phyloP scores from a whole-genome alignment of 192 early-diverging fungal genomes.

The Backusella circina region DNA sequence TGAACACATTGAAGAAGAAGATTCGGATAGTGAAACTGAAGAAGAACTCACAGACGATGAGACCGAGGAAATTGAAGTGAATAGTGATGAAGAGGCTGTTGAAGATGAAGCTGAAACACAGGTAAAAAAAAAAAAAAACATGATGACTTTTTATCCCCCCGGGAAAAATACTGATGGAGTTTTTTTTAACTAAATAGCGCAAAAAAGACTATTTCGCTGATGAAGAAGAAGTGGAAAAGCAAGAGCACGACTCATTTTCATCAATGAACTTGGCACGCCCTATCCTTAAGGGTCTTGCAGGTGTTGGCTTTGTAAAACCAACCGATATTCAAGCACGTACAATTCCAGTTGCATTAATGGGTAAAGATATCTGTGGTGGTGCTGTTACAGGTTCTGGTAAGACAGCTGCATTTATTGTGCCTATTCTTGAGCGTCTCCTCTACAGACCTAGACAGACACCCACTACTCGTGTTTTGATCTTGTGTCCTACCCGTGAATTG shows the following conservation, averaged over 20 bases:
- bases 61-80: slow-evolving; percentile 36
- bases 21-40: slow-evolving; percentile 44
- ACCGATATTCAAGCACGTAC: slow-evolving; percentile 91
- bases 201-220: slow-evolving; percentile 63
- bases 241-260: slow-evolving; percentile 79
- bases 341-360: slow-evolving; percentile 93
- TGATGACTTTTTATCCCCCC: background rate
- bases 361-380: slow-evolving; percentile 96
- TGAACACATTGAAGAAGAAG: slow-evolving; percentile 35
- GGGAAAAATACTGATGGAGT: no score
- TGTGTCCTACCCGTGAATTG: slow-evolving; percentile 97
- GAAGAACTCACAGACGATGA: slow-evolving; percentile 44
- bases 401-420: slow-evolving; percentile 95
- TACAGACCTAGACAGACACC: slow-evolving; percentile 81
- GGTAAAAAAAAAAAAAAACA: background rate
- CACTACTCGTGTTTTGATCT: slow-evolving; percentile 81
- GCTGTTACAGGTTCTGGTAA: slow-evolving; percentile 99
- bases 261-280: slow-evolving; percentile 92
- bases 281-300: slow-evolving; percentile 86
- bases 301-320: slow-evolving; percentile 88
- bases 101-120: slow-evolving; percentile 35
- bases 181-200: no score
- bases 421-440: slow-evolving; percentile 90
- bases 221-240: slow-evolving; percentile 35
- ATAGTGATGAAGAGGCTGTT: slow-evolving; percentile 33